Percentiles rank a stretch among this genome's conserved stretches.
These are phyloP conservation scores for Ramularia endophylla DNA, from an alignment of 2,329 filamentous ascomycete genomes.

Conservation along the genomic window DNA sequence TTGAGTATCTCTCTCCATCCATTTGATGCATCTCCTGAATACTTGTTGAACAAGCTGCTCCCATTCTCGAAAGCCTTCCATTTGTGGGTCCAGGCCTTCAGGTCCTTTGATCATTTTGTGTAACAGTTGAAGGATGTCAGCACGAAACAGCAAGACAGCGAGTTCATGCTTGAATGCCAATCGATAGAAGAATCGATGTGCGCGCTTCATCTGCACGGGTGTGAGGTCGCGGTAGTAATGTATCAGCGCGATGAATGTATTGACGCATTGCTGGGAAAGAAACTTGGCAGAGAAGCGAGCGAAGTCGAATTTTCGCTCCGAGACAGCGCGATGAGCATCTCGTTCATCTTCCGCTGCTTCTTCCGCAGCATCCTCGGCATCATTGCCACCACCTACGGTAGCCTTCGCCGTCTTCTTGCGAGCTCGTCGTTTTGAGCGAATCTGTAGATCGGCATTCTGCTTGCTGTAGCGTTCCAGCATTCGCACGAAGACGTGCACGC, in stretches of 20 bases:
- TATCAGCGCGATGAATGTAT: constrained; percentile 79
- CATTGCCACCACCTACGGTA: constrained; percentile 10
- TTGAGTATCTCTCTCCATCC: constrained; percentile 45
- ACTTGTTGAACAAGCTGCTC: constrained; percentile 82
- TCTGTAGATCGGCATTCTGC: constrained; percentile 88
- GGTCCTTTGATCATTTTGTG: constrained; percentile 90
- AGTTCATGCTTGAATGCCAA: constrained; percentile 93
- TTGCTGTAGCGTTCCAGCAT: constrained; percentile 93
- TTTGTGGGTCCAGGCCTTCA: constrained; percentile 62
- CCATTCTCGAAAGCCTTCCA: constrained; percentile 75
- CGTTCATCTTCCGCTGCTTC: constrained; percentile 62
- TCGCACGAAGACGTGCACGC: constrained; percentile 84
- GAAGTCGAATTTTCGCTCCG: constrained; percentile 93
- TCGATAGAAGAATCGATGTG: constrained; percentile 90
- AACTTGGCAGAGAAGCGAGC: constrained; percentile 75
- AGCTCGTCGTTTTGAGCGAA: constrained; percentile 71
- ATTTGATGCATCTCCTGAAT: constrained; percentile 73
- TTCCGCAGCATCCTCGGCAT: constrained; percentile 47
- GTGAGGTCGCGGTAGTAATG: constrained; percentile 76
- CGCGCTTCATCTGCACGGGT: constrained; percentile 76
- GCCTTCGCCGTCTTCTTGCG: constrained; percentile 61
- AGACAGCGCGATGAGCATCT: constrained; percentile 63
- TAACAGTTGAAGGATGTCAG: constrained; percentile 84
- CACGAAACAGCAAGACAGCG: constrained; percentile 78
- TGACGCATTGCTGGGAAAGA: constrained; percentile 73